phyloP scores from a whole-genome alignment of 768 basidiomycete species.

The Boletales sp. region DNA sequence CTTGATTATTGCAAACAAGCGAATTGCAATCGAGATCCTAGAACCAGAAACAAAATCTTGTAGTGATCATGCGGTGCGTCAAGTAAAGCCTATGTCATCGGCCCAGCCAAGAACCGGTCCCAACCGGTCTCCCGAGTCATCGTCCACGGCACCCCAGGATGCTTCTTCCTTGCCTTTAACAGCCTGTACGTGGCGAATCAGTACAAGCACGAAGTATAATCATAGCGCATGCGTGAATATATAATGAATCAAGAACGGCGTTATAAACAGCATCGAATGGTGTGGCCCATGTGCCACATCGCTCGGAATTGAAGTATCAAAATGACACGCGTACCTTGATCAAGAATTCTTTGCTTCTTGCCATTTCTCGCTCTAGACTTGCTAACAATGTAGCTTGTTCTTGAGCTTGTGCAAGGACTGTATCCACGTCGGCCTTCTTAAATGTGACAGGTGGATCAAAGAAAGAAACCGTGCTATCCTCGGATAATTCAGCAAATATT shows the following conservation, averaged over 20 bases:
- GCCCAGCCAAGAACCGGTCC: slow-evolving; percentile 20
- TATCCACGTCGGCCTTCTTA: slow-evolving; percentile 59
- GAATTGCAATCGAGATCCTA: background rate
- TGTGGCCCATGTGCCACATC: no score
- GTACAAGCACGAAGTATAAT: background rate
- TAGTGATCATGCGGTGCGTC: background rate
- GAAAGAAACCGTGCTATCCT: slow-evolving; percentile 71
- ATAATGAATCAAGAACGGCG: background rate
- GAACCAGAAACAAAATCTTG: background rate
- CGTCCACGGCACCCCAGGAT: slow-evolving; percentile 25
- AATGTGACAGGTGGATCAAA: slow-evolving; percentile 59
- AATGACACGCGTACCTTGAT: slow-evolving; percentile 48
- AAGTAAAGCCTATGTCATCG: slow-evolving; percentile 26
- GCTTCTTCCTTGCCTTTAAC: slow-evolving; percentile 29
- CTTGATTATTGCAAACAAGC: no score
- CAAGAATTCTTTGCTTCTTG: slow-evolving; percentile 68
- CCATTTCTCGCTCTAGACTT: slow-evolving; percentile 34
- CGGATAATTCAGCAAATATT: slow-evolving; percentile 65
- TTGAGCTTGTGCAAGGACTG: slow-evolving; percentile 52
- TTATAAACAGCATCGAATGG: no score
- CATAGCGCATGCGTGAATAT: no score
- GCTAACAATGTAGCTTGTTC: slow-evolving; percentile 32
- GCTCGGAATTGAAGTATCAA: no score
- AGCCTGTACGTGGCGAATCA: slow-evolving; percentile 18
- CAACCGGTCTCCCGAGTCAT: slow-evolving; percentile 24